A percentile compares a stretch with the other conserved stretches of the same genome.
Conservation (phyloP, 1,284 basidiomycete species). For the Fomitopsis pinicola region DNA sequence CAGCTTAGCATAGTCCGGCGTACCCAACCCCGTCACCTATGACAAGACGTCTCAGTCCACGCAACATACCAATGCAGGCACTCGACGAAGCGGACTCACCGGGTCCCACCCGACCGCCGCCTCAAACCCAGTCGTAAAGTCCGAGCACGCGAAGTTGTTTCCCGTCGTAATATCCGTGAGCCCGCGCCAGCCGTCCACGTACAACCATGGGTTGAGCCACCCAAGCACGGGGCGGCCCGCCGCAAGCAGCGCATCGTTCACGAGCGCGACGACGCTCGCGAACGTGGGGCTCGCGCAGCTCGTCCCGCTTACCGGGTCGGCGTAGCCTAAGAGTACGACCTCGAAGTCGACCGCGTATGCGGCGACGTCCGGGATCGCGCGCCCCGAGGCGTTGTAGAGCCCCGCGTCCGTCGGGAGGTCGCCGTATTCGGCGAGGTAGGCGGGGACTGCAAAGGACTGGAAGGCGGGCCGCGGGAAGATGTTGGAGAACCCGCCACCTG, state of each 20-base stretch:
- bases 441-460: not conserved
- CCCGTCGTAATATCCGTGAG: constrained; percentile 38
- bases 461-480: not conserved
- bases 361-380: constrained; percentile 7
- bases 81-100: constrained; percentile 17
- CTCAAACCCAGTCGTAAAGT: constrained; percentile 29
- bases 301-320: constrained; percentile 47
- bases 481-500: constrained; percentile 41
- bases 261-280: constrained; percentile 48
- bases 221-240: constrained; percentile 39
- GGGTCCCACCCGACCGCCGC: constrained; percentile 37
- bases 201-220: constrained; percentile 45
- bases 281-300: constrained; percentile 41
- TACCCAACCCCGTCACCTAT: constrained; percentile 23
- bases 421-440: not conserved
- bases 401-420: constrained; percentile 37
- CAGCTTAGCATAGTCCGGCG: constrained; percentile 19
- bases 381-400: constrained; percentile 46
- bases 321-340: constrained; percentile 43
- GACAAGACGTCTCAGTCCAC: not conserved
- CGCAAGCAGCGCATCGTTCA: constrained; percentile 53
- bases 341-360: constrained; percentile 41
- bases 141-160: constrained; percentile 29
- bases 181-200: constrained; percentile 24
- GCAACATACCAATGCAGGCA: not conserved